A percentile compares a stretch with the other conserved stretches of the same genome.
phyloP scores from a whole-genome alignment of 73 alveolate species.

The Uronychia setigera region DNA sequence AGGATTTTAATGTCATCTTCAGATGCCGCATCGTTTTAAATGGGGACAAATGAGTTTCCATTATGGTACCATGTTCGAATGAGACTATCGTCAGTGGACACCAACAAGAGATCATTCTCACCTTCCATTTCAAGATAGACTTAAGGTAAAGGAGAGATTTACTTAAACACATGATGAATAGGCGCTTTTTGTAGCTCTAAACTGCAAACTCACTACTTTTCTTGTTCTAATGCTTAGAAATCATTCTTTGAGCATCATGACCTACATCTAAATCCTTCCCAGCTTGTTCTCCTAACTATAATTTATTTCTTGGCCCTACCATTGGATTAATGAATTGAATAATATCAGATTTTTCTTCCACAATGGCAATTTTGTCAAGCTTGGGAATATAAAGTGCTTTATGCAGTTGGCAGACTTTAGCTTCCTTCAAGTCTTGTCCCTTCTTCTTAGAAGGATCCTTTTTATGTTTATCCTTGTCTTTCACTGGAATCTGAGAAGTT shows the following conservation, averaged over 20 bases:
- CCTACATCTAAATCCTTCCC: constrained; percentile 73
- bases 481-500: constrained; percentile 34
- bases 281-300: constrained; percentile 40
- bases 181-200: constrained; percentile 24
- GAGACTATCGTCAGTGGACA: constrained; percentile 78
- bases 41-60: constrained; percentile 72
- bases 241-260: constrained; percentile 39
- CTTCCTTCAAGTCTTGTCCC: background rate
- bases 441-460: background rate
- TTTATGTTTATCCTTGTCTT: constrained; percentile 52
- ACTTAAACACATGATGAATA: constrained; percentile 21
- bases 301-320: no score
- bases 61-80: constrained; percentile 80
- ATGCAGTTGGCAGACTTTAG: constrained; percentile 30
- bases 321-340: constrained; percentile 79
- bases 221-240: background rate
- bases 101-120: constrained; percentile 57
- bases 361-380: constrained; percentile 78
- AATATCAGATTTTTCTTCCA: constrained; percentile 81
- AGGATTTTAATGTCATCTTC: constrained; percentile 56
- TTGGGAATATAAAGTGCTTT: constrained; percentile 69
- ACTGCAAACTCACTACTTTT: constrained; percentile 6
- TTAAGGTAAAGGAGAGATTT: background rate
- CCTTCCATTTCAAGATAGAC: constrained; percentile 22
- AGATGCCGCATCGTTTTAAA: constrained; percentile 25